Evolutionary conservation across 1,139 yeast species (phyloP), one percentile per base, ranked within the genome.

Genomic region (Neolecta irregularis): DNA sequence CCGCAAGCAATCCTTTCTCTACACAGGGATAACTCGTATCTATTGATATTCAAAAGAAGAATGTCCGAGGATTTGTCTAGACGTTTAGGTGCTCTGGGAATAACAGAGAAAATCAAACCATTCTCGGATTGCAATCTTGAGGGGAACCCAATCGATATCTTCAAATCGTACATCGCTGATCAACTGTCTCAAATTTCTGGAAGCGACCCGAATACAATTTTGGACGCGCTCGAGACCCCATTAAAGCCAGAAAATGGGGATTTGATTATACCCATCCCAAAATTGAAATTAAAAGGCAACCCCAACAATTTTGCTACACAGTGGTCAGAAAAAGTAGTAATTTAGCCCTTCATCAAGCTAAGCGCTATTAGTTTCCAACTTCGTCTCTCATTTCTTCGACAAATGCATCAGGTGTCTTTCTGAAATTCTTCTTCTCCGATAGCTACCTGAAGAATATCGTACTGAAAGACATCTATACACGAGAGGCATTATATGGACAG

Each of bases 251-350:
- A 81, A 41, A 78, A 91, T 54, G 98, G 98, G 51, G 99, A 88
- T 56, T 67, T 88, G 51, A 67, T 85, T 47, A 70, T 88, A 40
- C 96, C 99, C 30, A 67, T 88, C 34, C 98, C 98, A 49, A 73
- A 96, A 56, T 69, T 88, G 53, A 73, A 95, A 60, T 83, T 85
- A 61, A 93, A 93, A 32, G 63, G 72, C 36, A 77, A 78, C 47
- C 91, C 92, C 36, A 77, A 77, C 54, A 81, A 74, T 41, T 65
- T 83, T 49, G 96, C 98, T 21, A 57, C 58, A 35, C 80, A 85
- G 53, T 77, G 94, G 81, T 77, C 93, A 21, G 65, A 57, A 41
- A 40, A 21, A 48, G 52, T 41, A 13, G 36, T 37, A 7, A 25
- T 22, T 12, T 32, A 24, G 24, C 19, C 24, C 62, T 64, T 36